A percentile compares a stretch with the other conserved stretches of the same genome.
phyloP scores from a whole-genome alignment of 352 stramenopile genomes.

The Hyaloperonospora brassicae region DNA sequence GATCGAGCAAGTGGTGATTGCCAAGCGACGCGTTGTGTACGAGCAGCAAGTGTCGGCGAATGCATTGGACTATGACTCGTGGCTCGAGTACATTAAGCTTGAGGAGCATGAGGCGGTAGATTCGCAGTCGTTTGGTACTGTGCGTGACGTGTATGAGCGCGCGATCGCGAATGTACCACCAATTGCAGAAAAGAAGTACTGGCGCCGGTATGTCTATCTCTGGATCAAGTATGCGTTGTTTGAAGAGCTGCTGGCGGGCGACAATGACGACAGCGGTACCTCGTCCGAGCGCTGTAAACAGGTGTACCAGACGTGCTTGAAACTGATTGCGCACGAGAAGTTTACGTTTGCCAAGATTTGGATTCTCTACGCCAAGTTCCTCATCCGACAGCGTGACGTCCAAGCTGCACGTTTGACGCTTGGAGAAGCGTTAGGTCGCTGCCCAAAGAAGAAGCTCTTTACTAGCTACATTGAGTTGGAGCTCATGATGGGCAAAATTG shows the following conservation, averaged over 20 bases:
- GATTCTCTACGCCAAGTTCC: constrained; percentile 95
- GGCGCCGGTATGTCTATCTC: constrained; percentile 98
- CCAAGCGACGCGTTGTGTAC: constrained; percentile 92
- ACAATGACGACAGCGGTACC: constrained; percentile 36
- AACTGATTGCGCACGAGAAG: constrained; percentile 89
- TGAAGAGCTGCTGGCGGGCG: constrained; percentile 89
- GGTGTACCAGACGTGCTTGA: constrained; percentile 93
- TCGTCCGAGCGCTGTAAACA: constrained; percentile 73
- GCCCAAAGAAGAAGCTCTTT: constrained; percentile 90
- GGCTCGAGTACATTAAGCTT: constrained; percentile 99
- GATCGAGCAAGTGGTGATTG: constrained; percentile 94
- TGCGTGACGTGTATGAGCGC: constrained; percentile 94
- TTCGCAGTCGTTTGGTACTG: constrained; percentile 47
- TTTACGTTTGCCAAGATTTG: constrained; percentile 99
- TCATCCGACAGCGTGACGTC: constrained; percentile 93
- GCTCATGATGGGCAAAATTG: constrained; percentile 96
- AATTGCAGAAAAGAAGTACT: constrained; percentile 94
- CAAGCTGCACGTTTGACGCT: constrained; percentile 87
- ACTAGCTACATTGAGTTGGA: constrained; percentile 93
- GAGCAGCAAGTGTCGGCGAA: constrained; percentile 87
- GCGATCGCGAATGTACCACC: constrained; percentile 92
- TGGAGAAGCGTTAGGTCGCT: constrained; percentile 91
- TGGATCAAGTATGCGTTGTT: constrained; percentile 99
- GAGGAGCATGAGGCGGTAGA: constrained; percentile 85
- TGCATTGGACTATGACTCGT: constrained; percentile 95